These are phyloP conservation scores for Yamadazyma sp. DNA, from an alignment of 1,139 yeast genomes.

Conservation along the genomic window DNA sequence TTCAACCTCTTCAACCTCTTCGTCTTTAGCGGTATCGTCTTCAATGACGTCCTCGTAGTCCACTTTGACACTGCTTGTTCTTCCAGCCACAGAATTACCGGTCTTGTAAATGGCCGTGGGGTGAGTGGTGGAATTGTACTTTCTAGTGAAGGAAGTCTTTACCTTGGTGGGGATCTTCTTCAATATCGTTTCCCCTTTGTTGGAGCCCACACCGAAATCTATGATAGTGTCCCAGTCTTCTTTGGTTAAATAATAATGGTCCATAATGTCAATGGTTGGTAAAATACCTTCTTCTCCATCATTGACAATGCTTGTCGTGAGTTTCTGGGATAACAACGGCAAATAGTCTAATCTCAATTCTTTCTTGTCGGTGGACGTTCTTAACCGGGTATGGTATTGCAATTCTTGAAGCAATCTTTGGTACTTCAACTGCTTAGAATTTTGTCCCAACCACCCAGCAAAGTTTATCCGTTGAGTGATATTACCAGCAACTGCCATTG, in stretches of 20 bases:
- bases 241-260: conserved; percentile 76
- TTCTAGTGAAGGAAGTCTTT: conserved; percentile 83
- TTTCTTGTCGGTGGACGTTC: conserved; percentile 71
- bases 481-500: conserved; percentile 73
- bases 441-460: conserved; percentile 88
- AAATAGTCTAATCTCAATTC: conserved; percentile 80
- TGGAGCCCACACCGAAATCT: conserved; percentile 75
- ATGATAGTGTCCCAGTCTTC: conserved; percentile 90
- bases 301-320: conserved; percentile 56
- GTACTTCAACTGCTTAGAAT: conserved; percentile 80
- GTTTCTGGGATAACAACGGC: conserved; percentile 56
- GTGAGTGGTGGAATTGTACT: conserved; percentile 71
- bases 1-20: conserved; percentile 29
- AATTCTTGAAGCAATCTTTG: conserved; percentile 79
- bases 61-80: conserved; percentile 36
- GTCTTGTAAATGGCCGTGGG: conserved; percentile 84
- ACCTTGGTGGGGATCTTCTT: conserved; percentile 72
- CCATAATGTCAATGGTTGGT: conserved; percentile 69
- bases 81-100: conserved; percentile 50
- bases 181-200: conserved; percentile 41
- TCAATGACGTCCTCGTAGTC: conserved; percentile 64
- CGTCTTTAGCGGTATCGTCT: conserved; percentile 51
- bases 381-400: conserved; percentile 81
- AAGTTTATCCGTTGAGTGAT: conserved; percentile 71
- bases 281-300: conserved; percentile 60